Percentiles rank a stretch among this genome's conserved stretches.
These are phyloP conservation scores for Ascochyta lentis DNA, from an alignment of 2,329 filamentous ascomycete genomes.

Conservation along the genomic window DNA sequence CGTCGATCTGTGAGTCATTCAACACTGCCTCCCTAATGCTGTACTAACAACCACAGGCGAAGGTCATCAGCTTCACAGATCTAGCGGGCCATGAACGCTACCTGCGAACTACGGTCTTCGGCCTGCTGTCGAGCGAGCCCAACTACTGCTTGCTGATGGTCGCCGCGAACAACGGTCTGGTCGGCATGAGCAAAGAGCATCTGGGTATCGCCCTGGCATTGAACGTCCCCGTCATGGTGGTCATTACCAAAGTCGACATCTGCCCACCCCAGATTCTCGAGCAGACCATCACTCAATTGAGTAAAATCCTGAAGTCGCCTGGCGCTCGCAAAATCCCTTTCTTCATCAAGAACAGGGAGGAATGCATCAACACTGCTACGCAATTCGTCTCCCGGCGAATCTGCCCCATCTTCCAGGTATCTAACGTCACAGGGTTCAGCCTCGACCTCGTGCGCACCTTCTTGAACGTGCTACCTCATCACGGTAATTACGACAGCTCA, in stretches of 20 bases:
- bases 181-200: conserved; percentile 99
- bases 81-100: conserved; percentile 96
- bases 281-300: conserved; percentile 90
- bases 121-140: conserved; percentile 89
- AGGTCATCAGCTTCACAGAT: conserved; percentile 96
- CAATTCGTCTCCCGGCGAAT: conserved; percentile 96
- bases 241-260: conserved; percentile 98
- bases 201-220: conserved; percentile 91
- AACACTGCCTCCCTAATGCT: neutral
- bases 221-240: conserved; percentile 97
- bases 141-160: conserved; percentile 99
- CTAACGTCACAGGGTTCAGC: conserved; percentile 93
- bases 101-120: conserved; percentile 94
- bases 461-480: conserved; percentile 91
- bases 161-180: conserved; percentile 93
- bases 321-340: conserved; percentile 95
- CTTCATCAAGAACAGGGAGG: conserved; percentile 89
- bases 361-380: conserved; percentile 92
- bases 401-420: conserved; percentile 96
- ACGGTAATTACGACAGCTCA: conserved; percentile 87
- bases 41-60: conserved; percentile 60
- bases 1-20: conserved; percentile 70
- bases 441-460: conserved; percentile 91
- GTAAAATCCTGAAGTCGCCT: conserved; percentile 90
- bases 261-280: conserved; percentile 94